These are phyloP conservation scores for Alternaria sp. DNA, from an alignment of 2,329 filamentous ascomycete genomes.

Conservation along the genomic window DNA sequence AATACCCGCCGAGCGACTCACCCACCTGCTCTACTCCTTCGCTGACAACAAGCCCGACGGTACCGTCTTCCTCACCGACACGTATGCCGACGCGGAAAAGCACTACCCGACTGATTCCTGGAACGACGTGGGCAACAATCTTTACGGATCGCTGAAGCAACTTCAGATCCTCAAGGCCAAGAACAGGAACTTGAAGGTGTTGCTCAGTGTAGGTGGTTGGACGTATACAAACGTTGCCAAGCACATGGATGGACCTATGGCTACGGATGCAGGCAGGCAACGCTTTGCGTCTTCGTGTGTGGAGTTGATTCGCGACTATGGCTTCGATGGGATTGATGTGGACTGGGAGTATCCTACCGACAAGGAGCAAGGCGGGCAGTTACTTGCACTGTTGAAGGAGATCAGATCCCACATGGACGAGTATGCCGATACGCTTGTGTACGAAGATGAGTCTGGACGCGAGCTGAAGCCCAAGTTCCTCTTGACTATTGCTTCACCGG, in stretches of 20 bases:
- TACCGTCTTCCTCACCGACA: slow-evolving; percentile 60
- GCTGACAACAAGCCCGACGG: slow-evolving; percentile 84
- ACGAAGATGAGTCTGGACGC: slow-evolving; percentile 12
- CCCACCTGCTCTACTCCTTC: slow-evolving; percentile 90
- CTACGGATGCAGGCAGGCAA: slow-evolving; percentile 65
- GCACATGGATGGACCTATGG: slow-evolving; percentile 76
- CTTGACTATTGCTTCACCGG: slow-evolving; percentile 54
- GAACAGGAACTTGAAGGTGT: slow-evolving; percentile 76
- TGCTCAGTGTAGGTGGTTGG: slow-evolving; percentile 86
- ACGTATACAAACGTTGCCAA: slow-evolving; percentile 65
- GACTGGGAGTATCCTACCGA: slow-evolving; percentile 57
- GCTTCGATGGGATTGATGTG: slow-evolving; percentile 65
- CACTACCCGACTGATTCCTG: slow-evolving; percentile 67
- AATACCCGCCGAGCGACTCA: slow-evolving; percentile 79
- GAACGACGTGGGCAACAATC: slow-evolving; percentile 70
- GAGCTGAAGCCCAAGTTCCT: slow-evolving; percentile 49
- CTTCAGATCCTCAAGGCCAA: slow-evolving; percentile 76
- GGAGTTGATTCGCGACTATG: slow-evolving; percentile 76
- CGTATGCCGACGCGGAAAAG: slow-evolving; percentile 59
- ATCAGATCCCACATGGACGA: slow-evolving; percentile 48
- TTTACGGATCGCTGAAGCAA: slow-evolving; percentile 80
- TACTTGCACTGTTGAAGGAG: slow-evolving; percentile 49
- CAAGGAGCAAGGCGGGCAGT: slow-evolving; percentile 48
- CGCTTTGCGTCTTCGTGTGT: slow-evolving; percentile 76
- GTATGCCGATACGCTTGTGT: slow-evolving; percentile 47